Evolutionary conservation across 1,139 yeast species (phyloP).

Genomic region (Sugiyamaella japonica): DNA sequence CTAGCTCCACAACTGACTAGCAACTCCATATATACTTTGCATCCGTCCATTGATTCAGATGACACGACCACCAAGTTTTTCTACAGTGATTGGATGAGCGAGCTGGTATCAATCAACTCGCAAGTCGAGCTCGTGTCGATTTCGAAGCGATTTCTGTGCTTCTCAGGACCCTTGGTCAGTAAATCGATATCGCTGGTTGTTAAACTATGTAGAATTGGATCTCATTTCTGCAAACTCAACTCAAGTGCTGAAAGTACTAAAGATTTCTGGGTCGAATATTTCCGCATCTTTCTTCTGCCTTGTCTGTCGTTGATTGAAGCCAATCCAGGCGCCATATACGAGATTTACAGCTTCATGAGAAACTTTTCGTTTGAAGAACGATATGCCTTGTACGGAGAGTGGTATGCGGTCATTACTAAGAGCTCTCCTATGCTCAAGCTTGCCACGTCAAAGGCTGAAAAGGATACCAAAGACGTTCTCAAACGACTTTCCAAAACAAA

Average conservation of each 20-base stretch:
- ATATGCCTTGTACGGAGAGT: conserved; percentile 81
- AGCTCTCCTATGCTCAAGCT: conserved; percentile 59
- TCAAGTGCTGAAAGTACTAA: background rate
- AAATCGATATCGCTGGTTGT: conserved; percentile 51
- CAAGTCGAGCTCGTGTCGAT: conserved; percentile 49
- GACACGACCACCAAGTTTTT: conserved; percentile 48
- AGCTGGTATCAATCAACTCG: conserved; percentile 44
- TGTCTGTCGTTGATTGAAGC: conserved; percentile 59
- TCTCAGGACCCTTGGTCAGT: conserved; percentile 61
- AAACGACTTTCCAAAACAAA: conserved; percentile 89
- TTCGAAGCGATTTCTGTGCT: conserved; percentile 53
- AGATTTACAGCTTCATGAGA: conserved; percentile 57
- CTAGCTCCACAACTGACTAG: conserved; percentile 20
- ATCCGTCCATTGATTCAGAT: conserved; percentile 23
- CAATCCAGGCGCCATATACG: conserved; percentile 64
- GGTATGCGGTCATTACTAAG: conserved; percentile 56
- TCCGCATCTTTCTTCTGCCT: conserved; percentile 69
- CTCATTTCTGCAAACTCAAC: conserved; percentile 34
- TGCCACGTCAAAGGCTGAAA: conserved; percentile 71
- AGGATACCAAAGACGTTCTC: conserved; percentile 74
- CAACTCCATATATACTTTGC: background rate
- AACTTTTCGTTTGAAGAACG: conserved; percentile 62
- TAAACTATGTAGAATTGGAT: conserved; percentile 62
- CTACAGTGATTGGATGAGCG: conserved; percentile 52
- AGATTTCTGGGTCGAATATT: conserved; percentile 58